These are phyloP conservation scores for Pleurotus ostreatus DNA, from an alignment of 768 basidiomycete genomes.

Conservation along the genomic window DNA sequence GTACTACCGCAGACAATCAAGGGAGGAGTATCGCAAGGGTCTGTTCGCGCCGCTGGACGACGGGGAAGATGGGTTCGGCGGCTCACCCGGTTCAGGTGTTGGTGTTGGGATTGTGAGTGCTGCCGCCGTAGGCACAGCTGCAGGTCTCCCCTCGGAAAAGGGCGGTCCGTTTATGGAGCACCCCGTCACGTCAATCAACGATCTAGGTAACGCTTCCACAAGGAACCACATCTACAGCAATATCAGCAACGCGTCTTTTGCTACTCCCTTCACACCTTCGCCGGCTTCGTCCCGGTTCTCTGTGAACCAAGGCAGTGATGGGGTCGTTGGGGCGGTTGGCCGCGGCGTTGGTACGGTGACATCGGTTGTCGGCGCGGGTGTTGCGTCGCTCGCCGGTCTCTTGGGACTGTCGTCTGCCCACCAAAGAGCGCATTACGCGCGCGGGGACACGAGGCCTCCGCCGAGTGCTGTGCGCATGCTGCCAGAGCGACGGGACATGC, in stretches of 20 bases:
- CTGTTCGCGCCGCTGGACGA: slow-evolving; percentile 18
- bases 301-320: neutral
- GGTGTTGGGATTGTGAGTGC: neutral
- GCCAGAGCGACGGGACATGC: slow-evolving; percentile 59
- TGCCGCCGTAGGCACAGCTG: slow-evolving; percentile 1
- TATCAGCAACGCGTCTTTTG: slow-evolving; percentile 4
- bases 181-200: neutral
- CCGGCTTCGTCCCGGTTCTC: neutral
- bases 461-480: slow-evolving; percentile 20
- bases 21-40: slow-evolving; percentile 12
- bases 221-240: neutral
- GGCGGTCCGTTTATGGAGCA: neutral
- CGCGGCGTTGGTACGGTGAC: slow-evolving; percentile 17
- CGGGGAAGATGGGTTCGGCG: slow-evolving; percentile 18
- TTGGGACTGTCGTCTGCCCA: neutral
- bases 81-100: neutral
- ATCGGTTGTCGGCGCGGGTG: slow-evolving; percentile 5
- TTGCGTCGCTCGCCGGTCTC: slow-evolving; percentile 7
- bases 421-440: neutral
- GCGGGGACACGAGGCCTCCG: neutral
- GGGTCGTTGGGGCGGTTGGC: slow-evolving; percentile 13
- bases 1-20: slow-evolving; percentile 30
- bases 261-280: slow-evolving; percentile 2
- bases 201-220: neutral
- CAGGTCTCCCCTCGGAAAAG: neutral